These are phyloP conservation scores for Boeremia lycopersici DNA, from an alignment of 2,329 filamentous ascomycete species.

Conservation along the genomic window DNA sequence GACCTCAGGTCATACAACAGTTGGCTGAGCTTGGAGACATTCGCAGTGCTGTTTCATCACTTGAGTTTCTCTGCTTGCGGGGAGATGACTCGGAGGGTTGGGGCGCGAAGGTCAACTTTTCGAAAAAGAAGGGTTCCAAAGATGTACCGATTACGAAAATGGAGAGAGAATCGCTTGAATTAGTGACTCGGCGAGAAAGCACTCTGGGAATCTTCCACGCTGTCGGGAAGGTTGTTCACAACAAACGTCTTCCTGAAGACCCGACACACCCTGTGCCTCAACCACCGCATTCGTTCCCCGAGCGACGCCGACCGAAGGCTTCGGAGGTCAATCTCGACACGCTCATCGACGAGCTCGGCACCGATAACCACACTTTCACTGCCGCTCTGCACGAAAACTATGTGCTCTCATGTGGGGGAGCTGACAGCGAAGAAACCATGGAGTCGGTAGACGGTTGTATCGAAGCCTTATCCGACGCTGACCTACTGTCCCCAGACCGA, in stretches of 20 bases:
- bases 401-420: conserved; percentile 75
- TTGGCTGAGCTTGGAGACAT: conserved; percentile 91
- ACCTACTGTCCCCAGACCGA: conserved; percentile 78
- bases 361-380: conserved; percentile 88
- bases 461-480: conserved; percentile 83
- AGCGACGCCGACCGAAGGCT: conserved; percentile 51
- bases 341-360: conserved; percentile 91
- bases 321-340: conserved; percentile 62
- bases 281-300: conserved; percentile 55
- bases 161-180: conserved; percentile 78
- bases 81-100: conserved; percentile 81
- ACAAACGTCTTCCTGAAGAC: conserved; percentile 72
- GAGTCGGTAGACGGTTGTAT: conserved; percentile 86
- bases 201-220: conserved; percentile 95
- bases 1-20: conserved; percentile 75
- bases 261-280: conserved; percentile 44
- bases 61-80: conserved; percentile 90
- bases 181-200: conserved; percentile 85
- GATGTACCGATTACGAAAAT: conserved; percentile 71
- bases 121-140: conserved; percentile 60
- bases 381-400: conserved; percentile 95
- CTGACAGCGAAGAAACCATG: conserved; percentile 65
- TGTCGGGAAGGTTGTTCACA: conserved; percentile 94
- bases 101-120: conserved; percentile 75
- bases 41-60: conserved; percentile 85